Evolutionary conservation across 768 basidiomycete genomes (phyloP), one percentile per base, ranked within the genome.

Genomic region (Aureoboletus auriporus): DNA sequence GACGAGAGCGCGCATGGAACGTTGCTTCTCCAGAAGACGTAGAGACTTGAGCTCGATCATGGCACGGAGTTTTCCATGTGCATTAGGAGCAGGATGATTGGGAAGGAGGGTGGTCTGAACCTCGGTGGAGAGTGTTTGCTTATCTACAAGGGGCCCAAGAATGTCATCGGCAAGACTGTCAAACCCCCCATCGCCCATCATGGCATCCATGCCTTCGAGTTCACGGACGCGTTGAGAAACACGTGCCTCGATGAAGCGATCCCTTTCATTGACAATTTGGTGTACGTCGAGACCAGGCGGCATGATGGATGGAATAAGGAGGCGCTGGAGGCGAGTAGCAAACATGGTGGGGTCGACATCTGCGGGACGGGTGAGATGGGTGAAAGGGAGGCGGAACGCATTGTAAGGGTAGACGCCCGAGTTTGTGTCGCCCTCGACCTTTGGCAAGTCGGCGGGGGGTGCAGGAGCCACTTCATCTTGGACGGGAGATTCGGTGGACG

Each of bases 331-430:
- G 30, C 85, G 83, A 27, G 85, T 86, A 1, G 83, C 80, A 56
- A 81, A 84, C 48, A 82, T 69, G 37, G 74, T 68, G 12, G 83
- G 82, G 60, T 82, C 82, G 42, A 71, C 74, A 44, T 82, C 80
- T 28, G 78, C 54, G 23, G 77, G 72, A 34, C 87, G 83, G 51
- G 85, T 83, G 54, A 89, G 80, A 53, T 90, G 85, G 4, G 83
- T 75, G 64, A 94, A 86, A 11, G 93, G 93, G 58, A 93, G 82
- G 27, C 79, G 76, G 63, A 82, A 94, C 16, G 93, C 85, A 65
- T 95, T 95, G 73, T 93, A 94, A 3, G 93, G 93, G 59, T 94
- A 93, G 50, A 94, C 84, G 35, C 82, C 80, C 0, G 91, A 93
- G 49, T 80, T 75, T 44, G 79, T 71, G 63, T 94, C 82, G 62